Evolutionary conservation across 1,284 basidiomycete genomes (phyloP).

Genomic region (Erythrobasidium hasegawianum): DNA sequence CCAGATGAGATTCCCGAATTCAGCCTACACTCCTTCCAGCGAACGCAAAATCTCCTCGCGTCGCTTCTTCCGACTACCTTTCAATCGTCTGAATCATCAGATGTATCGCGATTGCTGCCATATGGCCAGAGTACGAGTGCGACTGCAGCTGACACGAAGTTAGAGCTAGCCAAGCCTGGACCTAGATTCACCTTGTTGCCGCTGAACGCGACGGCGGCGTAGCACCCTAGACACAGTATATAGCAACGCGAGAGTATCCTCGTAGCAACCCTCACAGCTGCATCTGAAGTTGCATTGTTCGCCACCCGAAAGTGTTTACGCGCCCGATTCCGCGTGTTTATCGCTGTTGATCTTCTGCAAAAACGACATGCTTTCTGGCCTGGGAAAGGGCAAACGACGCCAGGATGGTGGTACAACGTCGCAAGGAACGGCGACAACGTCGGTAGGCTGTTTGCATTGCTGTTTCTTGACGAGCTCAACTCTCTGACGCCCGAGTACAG

Average conservation of each 20-base stretch:
- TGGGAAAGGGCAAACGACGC: neutral
- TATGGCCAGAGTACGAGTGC: constrained; percentile 4
- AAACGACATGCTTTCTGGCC: neutral
- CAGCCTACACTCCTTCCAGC: neutral
- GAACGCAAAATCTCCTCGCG: constrained; percentile 18
- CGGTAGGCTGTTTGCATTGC: neutral
- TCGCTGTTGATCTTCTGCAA: no score
- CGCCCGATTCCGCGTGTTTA: no score
- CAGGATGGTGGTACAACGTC: neutral
- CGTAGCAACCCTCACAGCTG: no score
- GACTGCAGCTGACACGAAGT: constrained; percentile 17
- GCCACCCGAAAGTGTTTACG: no score
- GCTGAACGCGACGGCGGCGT: constrained; percentile 21
- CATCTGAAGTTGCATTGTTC: no score
- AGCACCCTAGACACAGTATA: neutral
- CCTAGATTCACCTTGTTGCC: constrained; percentile 26
- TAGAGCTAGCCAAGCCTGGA: constrained; percentile 25
- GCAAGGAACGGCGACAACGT: neutral
- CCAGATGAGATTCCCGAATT: neutral
- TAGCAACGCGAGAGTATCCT: no score
- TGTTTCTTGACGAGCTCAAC: neutral
- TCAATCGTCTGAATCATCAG: neutral
- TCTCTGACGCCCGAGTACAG: no score
- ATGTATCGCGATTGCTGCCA: constrained; percentile 2
- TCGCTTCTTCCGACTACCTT: constrained; percentile 2